Conservation (phyloP, 2,329 filamentous ascomycete genomes). For the Fusarium napiforme region DNA sequence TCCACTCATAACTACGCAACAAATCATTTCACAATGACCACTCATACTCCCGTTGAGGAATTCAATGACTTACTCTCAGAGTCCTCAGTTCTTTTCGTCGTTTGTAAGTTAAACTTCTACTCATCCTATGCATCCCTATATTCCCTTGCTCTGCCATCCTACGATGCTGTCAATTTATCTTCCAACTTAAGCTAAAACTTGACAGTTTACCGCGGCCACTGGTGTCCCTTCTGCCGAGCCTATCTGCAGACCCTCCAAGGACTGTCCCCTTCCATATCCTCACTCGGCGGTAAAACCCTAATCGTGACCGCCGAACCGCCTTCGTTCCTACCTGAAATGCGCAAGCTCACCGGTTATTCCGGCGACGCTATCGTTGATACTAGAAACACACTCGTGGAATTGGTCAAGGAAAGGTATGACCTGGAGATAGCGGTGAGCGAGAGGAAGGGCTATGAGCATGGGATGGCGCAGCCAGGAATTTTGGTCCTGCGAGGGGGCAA, state of each 20-base stretch:
- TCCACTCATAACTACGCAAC: background rate
- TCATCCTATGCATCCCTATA: accelerated
- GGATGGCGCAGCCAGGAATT: background rate
- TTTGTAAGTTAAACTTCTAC: background rate
- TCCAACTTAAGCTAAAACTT: background rate
- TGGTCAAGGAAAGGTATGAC: background rate
- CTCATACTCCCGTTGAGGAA: background rate
- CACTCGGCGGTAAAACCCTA: background rate
- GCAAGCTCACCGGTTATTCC: background rate
- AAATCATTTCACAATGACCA: background rate
- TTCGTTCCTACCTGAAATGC: background rate
- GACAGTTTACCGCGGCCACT: background rate
- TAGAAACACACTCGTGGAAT: background rate
- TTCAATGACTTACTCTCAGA: background rate
- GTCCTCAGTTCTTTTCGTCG: background rate
- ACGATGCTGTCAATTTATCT: accelerated
- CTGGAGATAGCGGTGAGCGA: background rate
- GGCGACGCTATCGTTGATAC: background rate
- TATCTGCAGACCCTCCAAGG: background rate
- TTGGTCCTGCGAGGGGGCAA: background rate
- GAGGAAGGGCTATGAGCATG: background rate
- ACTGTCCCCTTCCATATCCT: background rate
- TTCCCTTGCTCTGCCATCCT: accelerated
- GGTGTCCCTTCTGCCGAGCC: background rate
- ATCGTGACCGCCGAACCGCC: background rate